phyloP scores from a whole-genome alignment of 805 yeast genomes.

The Candida sithepensis region DNA sequence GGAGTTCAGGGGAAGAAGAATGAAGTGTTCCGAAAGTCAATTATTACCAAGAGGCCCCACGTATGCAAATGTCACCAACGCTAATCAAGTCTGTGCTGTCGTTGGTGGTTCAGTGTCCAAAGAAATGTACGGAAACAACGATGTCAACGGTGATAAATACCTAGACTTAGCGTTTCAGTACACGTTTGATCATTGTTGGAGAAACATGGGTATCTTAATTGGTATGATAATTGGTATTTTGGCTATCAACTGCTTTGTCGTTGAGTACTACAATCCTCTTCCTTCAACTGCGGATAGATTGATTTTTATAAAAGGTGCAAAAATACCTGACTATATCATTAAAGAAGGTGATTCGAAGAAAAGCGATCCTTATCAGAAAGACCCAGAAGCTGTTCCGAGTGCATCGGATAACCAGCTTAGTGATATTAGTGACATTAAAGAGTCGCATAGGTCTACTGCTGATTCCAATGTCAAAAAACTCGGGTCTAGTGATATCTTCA shows the following conservation, averaged over 20 bases:
- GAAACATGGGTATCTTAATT: slow-evolving; percentile 59
- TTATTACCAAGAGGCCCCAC: slow-evolving; percentile 54
- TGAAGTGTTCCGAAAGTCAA: slow-evolving; percentile 40
- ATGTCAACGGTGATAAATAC: slow-evolving; percentile 52
- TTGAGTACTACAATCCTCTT: slow-evolving; percentile 28
- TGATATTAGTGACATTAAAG: slow-evolving; percentile 14
- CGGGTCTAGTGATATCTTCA: slow-evolving; percentile 46
- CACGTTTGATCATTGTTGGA: slow-evolving; percentile 61
- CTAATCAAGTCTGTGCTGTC: slow-evolving; percentile 46
- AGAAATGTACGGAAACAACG: slow-evolving; percentile 24
- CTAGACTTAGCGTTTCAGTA: slow-evolving; percentile 43
- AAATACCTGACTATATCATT: slow-evolving; percentile 12
- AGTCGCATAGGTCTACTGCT: slow-evolving; percentile 11
- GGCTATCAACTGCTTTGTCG: slow-evolving; percentile 26
- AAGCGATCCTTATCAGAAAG: too few relatives aligned
- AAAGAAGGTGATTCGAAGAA: not conserved
- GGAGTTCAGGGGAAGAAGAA: slow-evolving; percentile 51
- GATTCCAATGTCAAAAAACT: slow-evolving; percentile 17
- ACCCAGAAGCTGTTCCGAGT: not conserved
- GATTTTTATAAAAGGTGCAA: slow-evolving; percentile 26
- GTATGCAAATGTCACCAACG: slow-evolving; percentile 38
- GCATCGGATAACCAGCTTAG: slow-evolving; percentile 1
- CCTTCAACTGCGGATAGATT: slow-evolving; percentile 32
- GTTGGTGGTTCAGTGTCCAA: slow-evolving; percentile 40
- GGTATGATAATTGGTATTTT: slow-evolving; percentile 41